Evolutionary conservation across 441 rosid genomes (phyloP).

Genomic region (Populus hybrid): DNA sequence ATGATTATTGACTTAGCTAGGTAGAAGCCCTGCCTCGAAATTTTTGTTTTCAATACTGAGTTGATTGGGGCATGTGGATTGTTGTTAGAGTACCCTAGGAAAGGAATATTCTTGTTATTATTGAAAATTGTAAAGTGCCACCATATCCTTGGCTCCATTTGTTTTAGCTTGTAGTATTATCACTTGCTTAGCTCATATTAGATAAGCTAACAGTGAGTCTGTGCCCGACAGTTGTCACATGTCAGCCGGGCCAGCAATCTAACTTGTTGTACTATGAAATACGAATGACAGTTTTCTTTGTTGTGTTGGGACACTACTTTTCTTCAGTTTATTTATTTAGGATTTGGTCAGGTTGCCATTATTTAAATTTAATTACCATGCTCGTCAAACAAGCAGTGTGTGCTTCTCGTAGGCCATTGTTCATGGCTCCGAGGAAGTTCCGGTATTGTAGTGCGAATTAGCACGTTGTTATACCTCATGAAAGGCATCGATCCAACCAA

Average conservation of each 20-base stretch:
- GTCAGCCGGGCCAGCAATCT: background rate
- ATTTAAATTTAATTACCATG: no score
- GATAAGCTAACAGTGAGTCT: background rate
- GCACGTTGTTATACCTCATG: no score
- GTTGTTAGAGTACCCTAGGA: slow-evolving; percentile 15
- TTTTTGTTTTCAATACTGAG: slow-evolving; percentile 32
- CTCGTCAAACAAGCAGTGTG: no score
- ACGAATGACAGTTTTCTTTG: background rate
- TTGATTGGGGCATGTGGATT: slow-evolving; percentile 31
- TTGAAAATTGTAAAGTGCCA: slow-evolving; percentile 22
- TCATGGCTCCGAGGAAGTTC: no score
- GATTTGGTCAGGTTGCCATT: no score
- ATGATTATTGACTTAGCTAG: slow-evolving; percentile 24
- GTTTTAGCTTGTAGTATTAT: background rate
- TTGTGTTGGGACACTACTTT: background rate
- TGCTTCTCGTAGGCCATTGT: no score
- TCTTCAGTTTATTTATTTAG: no score
- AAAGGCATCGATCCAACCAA: no score
- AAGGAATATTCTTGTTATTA: slow-evolving; percentile 25
- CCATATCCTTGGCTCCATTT: slow-evolving; percentile 6
- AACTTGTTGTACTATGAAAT: background rate
- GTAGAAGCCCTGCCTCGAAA: slow-evolving; percentile 26
- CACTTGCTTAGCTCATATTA: background rate
- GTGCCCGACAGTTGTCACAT: background rate
- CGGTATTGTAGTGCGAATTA: no score